phyloP scores from a whole-genome alignment of 2,329 filamentous ascomycete genomes.

The Penicillium sp. region DNA sequence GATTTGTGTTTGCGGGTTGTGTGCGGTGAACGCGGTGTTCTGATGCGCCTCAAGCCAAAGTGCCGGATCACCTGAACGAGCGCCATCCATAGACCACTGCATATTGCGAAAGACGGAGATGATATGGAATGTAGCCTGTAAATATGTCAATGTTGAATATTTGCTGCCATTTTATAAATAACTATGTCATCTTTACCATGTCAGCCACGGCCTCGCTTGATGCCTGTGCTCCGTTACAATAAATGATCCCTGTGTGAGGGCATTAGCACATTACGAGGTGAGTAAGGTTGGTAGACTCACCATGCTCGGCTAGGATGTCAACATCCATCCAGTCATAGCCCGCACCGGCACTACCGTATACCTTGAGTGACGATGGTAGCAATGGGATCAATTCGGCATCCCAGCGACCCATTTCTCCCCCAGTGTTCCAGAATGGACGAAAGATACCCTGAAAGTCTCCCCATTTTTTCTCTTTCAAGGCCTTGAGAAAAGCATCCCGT shows the following conservation, averaged over 20 bases:
- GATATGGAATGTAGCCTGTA: constrained; percentile 4
- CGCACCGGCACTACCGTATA: constrained; percentile 8
- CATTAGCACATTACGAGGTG: neutral
- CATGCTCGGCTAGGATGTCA: constrained; percentile 5
- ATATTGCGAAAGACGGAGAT: constrained; percentile 10
- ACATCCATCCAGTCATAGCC: constrained; percentile 12
- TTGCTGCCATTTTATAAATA: neutral
- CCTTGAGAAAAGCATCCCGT: neutral
- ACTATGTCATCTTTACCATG: neutral
- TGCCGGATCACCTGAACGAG: constrained; percentile 4
- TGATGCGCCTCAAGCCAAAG: constrained; percentile 10
- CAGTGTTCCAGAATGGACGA: constrained; percentile 7
- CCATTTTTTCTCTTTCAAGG: constrained; percentile 9
- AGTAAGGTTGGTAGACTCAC: neutral
- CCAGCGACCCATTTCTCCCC: constrained; percentile 10
- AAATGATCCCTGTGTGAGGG: constrained; percentile 1
- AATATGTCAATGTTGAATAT: neutral
- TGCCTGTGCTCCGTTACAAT: constrained; percentile 7
- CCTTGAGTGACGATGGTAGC: constrained; percentile 1
- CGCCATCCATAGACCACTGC: constrained; percentile 11
- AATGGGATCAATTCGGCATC: constrained; percentile 9
- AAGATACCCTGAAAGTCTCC: constrained; percentile 5
- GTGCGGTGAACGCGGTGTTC: constrained; percentile 8
- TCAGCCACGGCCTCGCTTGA: constrained; percentile 9
- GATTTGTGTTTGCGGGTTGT: constrained; percentile 5